These are phyloP conservation scores for Canavalia ensiformis DNA, from an alignment of 306 rosid species.

Conservation along the genomic window DNA sequence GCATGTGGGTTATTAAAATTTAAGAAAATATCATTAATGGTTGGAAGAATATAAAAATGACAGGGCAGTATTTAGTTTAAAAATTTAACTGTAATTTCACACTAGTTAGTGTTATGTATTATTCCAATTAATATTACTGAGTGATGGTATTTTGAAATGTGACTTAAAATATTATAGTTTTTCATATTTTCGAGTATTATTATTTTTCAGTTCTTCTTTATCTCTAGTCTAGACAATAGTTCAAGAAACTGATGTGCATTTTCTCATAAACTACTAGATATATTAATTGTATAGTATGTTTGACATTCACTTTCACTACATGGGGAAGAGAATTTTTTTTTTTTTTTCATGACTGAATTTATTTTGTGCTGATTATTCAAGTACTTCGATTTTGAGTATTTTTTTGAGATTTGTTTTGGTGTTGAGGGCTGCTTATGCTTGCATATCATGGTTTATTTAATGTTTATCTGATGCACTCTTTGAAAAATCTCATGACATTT, in stretches of 20 bases:
- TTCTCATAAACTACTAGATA: background rate
- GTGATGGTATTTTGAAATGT: conserved; percentile 33
- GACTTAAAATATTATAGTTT: background rate
- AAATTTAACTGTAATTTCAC: background rate
- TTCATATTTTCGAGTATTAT: conserved; percentile 3
- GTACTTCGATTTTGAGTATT: background rate
- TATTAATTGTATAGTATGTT: background rate
- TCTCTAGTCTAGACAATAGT: background rate
- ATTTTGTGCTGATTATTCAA: background rate
- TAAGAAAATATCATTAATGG: background rate
- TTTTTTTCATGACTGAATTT: background rate
- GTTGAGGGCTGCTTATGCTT: background rate
- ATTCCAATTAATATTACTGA: background rate
- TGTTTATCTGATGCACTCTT: conserved; percentile 29
- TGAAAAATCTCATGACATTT: background rate
- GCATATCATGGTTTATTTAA: background rate
- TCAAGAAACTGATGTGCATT: background rate
- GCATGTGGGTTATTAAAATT: background rate
- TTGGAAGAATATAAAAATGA: background rate
- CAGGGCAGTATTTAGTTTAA: conserved; percentile 2
- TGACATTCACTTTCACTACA: background rate
- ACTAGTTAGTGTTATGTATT: background rate
- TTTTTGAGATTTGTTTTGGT: conserved; percentile 18
- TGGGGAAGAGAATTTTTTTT: background rate
- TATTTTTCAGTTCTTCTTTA: conserved; percentile 1